phyloP scores from a whole-genome alignment of 768 basidiomycete genomes.

The Crepidotus variabilis region DNA sequence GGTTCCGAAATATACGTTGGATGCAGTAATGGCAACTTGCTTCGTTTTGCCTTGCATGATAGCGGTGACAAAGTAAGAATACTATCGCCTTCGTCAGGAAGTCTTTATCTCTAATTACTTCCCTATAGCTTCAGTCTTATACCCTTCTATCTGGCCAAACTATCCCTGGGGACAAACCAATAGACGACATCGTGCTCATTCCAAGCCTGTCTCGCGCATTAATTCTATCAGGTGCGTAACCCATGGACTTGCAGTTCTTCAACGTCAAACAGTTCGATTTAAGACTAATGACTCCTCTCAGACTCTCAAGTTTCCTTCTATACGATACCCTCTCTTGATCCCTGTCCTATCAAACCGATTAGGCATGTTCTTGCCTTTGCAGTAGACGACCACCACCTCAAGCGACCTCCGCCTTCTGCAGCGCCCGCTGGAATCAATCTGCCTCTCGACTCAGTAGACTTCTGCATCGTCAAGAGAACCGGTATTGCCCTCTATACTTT shows the following conservation, averaged over 20 bases:
- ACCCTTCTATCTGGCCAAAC: slow-evolving; percentile 64
- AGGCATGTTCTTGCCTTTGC: slow-evolving; percentile 78
- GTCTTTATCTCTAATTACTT: not conserved
- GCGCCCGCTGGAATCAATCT: slow-evolving; percentile 30
- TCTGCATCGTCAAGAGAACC: slow-evolving; percentile 69
- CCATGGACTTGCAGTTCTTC: not conserved
- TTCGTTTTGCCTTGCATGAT: slow-evolving; percentile 72
- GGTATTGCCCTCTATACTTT: slow-evolving; percentile 62
- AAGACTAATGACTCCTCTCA: slow-evolving; percentile 12
- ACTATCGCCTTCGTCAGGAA: not conserved
- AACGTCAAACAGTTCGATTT: not conserved
- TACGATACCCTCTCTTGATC: slow-evolving; percentile 75
- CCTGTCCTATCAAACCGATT: slow-evolving; percentile 73
- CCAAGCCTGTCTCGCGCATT: slow-evolving; percentile 73
- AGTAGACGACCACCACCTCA: slow-evolving; percentile 74
- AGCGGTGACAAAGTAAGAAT: slow-evolving; percentile 45
- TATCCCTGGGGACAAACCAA: slow-evolving; percentile 62
- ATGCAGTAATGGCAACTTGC: slow-evolving; percentile 77
- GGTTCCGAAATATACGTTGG: slow-evolving; percentile 87
- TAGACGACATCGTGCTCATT: slow-evolving; percentile 78
- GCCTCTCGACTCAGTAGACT: slow-evolving; percentile 53
- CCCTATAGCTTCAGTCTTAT: slow-evolving; percentile 54
- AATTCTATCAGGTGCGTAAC: slow-evolving; percentile 63
- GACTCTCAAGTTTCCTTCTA: slow-evolving; percentile 76
- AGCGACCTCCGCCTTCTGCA: slow-evolving; percentile 38